These are phyloP conservation scores for Mortierella hygrophila DNA, from an alignment of 192 early-diverging fungal genomes.

Conservation along the genomic window DNA sequence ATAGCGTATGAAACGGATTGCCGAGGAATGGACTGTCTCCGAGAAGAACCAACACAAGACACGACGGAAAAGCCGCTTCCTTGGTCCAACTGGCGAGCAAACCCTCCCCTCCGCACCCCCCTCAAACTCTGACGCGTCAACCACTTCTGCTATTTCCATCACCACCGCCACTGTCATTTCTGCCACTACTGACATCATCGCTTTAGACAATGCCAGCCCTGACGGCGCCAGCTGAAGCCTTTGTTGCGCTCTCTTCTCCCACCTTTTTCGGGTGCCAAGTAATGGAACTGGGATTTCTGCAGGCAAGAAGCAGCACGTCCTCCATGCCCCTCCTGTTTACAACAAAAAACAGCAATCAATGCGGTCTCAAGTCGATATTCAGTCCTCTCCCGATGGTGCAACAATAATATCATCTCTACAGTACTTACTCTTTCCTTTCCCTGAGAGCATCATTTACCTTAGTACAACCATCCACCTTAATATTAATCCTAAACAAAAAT, in stretches of 20 bases:
- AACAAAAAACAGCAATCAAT: not conserved
- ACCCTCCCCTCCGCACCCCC: not conserved
- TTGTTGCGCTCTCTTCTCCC: not conserved
- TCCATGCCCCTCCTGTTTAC: too few relatives aligned
- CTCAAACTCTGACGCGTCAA: not conserved
- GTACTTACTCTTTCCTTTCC: not conserved
- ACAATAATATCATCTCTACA: not conserved
- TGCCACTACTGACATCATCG: not conserved
- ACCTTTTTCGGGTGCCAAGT: not conserved
- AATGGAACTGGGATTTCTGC: not conserved
- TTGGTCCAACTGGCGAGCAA: conserved; percentile 16
- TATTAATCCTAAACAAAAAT: not conserved
- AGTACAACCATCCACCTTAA: not conserved
- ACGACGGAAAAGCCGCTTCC: conserved; percentile 34
- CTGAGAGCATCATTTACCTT: not conserved
- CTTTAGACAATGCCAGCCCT: not conserved
- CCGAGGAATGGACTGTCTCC: conserved; percentile 44
- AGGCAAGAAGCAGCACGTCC: not conserved
- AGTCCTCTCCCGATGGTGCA: not conserved
- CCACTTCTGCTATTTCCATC: not conserved
- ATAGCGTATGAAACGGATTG: conserved; percentile 47
- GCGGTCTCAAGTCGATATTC: not conserved
- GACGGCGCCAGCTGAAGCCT: not conserved
- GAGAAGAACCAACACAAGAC: conserved; percentile 50
- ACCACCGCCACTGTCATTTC: not conserved